Evolutionary conservation across 2,329 filamentous ascomycete species (phyloP), one percentile per base, ranked within the genome.

Genomic region (Amphichorda felina): DNA sequence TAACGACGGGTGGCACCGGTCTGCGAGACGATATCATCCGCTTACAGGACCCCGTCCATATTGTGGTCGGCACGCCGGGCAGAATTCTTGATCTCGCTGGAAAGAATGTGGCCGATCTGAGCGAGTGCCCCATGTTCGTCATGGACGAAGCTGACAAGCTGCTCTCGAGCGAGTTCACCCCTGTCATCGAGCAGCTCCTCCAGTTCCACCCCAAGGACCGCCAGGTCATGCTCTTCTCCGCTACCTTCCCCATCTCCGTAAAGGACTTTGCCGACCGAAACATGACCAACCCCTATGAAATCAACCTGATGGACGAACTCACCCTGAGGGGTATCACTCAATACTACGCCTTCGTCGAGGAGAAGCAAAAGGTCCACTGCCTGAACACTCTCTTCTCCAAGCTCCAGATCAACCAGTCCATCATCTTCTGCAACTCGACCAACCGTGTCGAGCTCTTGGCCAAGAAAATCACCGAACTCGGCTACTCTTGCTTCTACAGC

Each of bases 121-220:
- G 88, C 50, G 82, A 93, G 63, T 96, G 91, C 57, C 82, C 87
- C 50, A 96, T 93, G 54, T 98, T 98, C 57, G 86, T 98, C 63
- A 98, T 98, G 91, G 91, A 98, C 53, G 91, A 98, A 60, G 91
- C 91, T 37, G 91, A 98, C 63, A 98, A 98, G 68, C 78, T 98
- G 41, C 74, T 98, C 34, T 98, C 91, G 6, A 77, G 85, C 40
- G 91, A 98, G 56, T 98, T 98, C 56, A 98, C 91, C 6, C 87
- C 89, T 18, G 88, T 94, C 43, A 94, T 98, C 46, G 93, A 98
- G 61, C 87, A 98, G 57, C 72, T 98, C 16, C 71, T 98, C 34
- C 82, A 84, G 44, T 95, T 94, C 63, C 89, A 95, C 57, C 89
- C 91, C 43, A 94, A 91, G 59, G 89, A 98, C 55, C 82, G 91